Evolutionary conservation across 2,329 filamentous ascomycete genomes (phyloP).

Genomic region (Xylariaceae sp.): DNA sequence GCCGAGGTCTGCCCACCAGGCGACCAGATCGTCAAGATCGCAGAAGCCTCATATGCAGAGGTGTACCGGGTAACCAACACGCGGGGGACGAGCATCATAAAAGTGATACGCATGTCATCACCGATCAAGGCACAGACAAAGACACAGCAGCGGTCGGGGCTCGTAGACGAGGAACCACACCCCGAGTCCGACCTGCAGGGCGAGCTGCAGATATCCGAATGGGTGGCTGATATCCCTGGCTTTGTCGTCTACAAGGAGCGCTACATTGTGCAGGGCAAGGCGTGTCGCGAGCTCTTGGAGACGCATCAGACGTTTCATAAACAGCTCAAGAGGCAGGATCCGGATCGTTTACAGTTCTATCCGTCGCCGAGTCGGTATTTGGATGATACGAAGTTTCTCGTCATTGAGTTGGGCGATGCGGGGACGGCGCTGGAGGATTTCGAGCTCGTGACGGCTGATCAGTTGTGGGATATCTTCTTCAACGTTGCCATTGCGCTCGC

Average conservation of each 20-base stretch:
- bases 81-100: constrained; percentile 59
- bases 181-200: constrained; percentile 50
- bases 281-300: constrained; percentile 48
- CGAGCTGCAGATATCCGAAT: constrained; percentile 59
- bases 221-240: constrained; percentile 58
- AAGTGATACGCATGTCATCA: constrained; percentile 55
- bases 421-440: constrained; percentile 57
- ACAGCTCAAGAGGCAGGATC: constrained; percentile 50
- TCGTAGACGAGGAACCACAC: constrained; percentile 57
- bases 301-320: constrained; percentile 57
- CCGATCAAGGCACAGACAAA: constrained; percentile 55
- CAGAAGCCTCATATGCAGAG: constrained; percentile 62
- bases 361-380: constrained; percentile 57
- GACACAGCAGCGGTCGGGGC: constrained; percentile 46
- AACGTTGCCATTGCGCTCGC: constrained; percentile 56
- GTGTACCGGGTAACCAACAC: constrained; percentile 58
- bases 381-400: constrained; percentile 53
- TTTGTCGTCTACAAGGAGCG: constrained; percentile 63
- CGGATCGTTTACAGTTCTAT: constrained; percentile 55
- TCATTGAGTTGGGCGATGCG: constrained; percentile 59
- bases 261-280: constrained; percentile 54
- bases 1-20: constrained; percentile 50
- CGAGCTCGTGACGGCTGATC: constrained; percentile 41
- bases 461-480: constrained; percentile 61
- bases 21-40: constrained; percentile 56